Conservation (phyloP, 179 eudicot species). For the Spergularia azorica region DNA sequence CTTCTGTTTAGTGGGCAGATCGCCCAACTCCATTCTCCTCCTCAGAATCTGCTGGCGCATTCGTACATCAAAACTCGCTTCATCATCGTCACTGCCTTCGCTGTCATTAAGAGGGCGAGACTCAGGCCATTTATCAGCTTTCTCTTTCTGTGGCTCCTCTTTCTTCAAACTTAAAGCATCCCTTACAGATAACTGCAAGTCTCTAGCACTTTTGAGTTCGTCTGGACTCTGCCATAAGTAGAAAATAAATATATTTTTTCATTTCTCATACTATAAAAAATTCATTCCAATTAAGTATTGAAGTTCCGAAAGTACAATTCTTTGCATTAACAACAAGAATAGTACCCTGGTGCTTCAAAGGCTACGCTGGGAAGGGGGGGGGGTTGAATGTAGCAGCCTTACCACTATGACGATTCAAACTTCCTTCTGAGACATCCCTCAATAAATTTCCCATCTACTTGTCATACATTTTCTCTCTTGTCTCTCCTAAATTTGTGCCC, state of each 20-base stretch:
- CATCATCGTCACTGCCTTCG: conserved; percentile 56
- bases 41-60: conserved; percentile 88
- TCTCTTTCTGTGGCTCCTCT: conserved; percentile 49
- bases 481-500: too few relatives aligned
- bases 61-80: conserved; percentile 74
- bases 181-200: conserved; percentile 69
- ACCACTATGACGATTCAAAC: too few relatives aligned
- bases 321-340: too few relatives aligned
- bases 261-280: not conserved
- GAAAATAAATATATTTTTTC: not conserved
- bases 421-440: too few relatives aligned
- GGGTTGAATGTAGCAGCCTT: too few relatives aligned
- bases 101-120: conserved; percentile 45
- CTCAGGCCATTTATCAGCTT: conserved; percentile 34
- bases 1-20: conserved; percentile 56
- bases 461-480: too few relatives aligned
- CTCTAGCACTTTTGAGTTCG: conserved; percentile 49
- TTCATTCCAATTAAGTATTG: not conserved
- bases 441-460: too few relatives aligned
- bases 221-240: conserved; percentile 46
- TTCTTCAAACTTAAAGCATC: conserved; percentile 74
- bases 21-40: conserved; percentile 71
- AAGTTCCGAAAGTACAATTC: too few relatives aligned
- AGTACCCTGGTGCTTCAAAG: too few relatives aligned
- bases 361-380: too few relatives aligned